Evolutionary conservation across 129 eudicot species (phyloP).

Genomic region (Lactuca saligna): DNA sequence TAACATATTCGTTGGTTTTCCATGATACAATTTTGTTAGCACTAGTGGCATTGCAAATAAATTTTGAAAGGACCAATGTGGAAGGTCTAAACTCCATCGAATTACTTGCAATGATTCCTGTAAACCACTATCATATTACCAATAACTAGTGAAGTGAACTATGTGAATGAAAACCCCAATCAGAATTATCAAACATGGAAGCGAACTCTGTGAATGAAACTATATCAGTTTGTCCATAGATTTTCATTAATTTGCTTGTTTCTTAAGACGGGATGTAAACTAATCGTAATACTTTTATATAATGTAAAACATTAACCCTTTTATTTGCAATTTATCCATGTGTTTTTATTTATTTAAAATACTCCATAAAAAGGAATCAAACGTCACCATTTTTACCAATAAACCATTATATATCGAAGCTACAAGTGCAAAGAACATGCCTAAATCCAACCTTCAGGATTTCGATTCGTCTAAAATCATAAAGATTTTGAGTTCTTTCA

Average conservation of each 20-base stretch:
- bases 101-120: too few species aligned
- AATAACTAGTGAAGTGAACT: too few species aligned
- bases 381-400: slow-evolving; percentile 64
- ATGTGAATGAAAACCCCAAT: slow-evolving; percentile 59
- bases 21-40: too few species aligned
- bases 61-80: too few species aligned
- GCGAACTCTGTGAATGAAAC: slow-evolving; percentile 65
- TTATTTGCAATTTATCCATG: slow-evolving; percentile 40
- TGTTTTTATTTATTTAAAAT: slow-evolving; percentile 45
- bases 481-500: slow-evolving; percentile 74
- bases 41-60: too few species aligned
- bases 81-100: too few species aligned
- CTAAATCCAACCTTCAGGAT: slow-evolving; percentile 83
- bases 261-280: slow-evolving; percentile 81
- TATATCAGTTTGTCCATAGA: slow-evolving; percentile 73
- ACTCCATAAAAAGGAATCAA: slow-evolving; percentile 85
- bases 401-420: slow-evolving; percentile 88
- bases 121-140: too few species aligned
- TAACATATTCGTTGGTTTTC: too few species aligned
- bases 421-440: slow-evolving; percentile 83
- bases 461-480: slow-evolving; percentile 75
- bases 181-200: slow-evolving; percentile 81
- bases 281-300: slow-evolving; percentile 64
- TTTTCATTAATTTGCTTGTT: slow-evolving; percentile 66
- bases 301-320: slow-evolving; percentile 62